These are phyloP conservation scores for Beauveria medogensis DNA, from an alignment of 2,329 filamentous ascomycete genomes.

Conservation along the genomic window DNA sequence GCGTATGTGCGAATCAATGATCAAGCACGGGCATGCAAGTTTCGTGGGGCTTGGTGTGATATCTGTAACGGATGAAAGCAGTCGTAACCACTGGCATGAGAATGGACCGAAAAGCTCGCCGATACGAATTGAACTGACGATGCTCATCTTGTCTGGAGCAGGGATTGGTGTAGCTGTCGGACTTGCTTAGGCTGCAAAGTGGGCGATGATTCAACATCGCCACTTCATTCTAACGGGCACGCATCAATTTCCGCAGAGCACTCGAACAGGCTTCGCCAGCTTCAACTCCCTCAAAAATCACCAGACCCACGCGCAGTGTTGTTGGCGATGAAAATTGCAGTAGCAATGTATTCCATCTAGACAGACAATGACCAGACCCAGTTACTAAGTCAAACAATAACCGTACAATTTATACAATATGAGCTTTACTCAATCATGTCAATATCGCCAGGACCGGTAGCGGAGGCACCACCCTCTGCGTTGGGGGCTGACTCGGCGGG, in stretches of 20 bases:
- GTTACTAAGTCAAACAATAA: background rate
- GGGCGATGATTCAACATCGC: background rate
- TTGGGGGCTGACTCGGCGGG: slow-evolving; percentile 26
- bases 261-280: too few relatives aligned
- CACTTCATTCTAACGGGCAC: too few relatives aligned
- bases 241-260: too few relatives aligned
- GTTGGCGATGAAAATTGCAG: background rate
- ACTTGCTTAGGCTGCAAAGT: background rate
- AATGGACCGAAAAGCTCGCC: too few relatives aligned
- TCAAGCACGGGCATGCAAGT: too few relatives aligned
- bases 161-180: background rate
- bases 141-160: background rate
- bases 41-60: too few relatives aligned
- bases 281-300: background rate
- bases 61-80: too few relatives aligned
- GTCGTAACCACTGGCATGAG: too few relatives aligned
- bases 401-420: background rate
- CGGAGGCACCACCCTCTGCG: slow-evolving; percentile 20
- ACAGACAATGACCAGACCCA: background rate
- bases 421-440: slow-evolving; percentile 58
- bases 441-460: slow-evolving; percentile 42
- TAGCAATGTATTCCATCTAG: background rate
- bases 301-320: background rate
- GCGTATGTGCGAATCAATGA: background rate
- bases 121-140: too few relatives aligned